Evolutionary conservation across 257 asterid genomes (phyloP), one percentile per base, ranked within the genome.

Genomic region (Capsicum baccatum): DNA sequence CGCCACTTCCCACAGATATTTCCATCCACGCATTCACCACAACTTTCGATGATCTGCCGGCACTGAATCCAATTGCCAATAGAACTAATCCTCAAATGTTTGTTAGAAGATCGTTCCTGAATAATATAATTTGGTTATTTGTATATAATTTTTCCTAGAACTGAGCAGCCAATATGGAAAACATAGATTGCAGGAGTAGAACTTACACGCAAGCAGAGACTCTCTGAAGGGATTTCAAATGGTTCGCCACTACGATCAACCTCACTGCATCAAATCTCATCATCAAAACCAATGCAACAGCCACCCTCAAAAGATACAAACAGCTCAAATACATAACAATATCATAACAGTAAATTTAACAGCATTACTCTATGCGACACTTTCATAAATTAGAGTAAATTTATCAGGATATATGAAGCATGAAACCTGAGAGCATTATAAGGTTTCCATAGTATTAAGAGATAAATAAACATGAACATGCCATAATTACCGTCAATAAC

Each of bases 21-120:
- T 86, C 92, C 97, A 83, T 96, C 97, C 84, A 62, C 86, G 79
- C 85, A 92, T 83, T 90, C 90, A 66, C 92, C 93, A 73, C 82
- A 63, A 64, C 97, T 94, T 73, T 85, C 89, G 15, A 92, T 85
- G 83, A 87, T 87, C 90, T 87, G 97, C 70, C 86, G 94, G 83
- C 98, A 96, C 81, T 96, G 98, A 83, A 96, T 86, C 99, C 99
- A 96, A 86, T 94, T 93, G 81, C 97, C 97, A 84, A 92, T 90
- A 81, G 95, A 85, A 86, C 90, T 88, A 84, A 80, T 83, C 87
- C 80, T 87, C 33, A 68, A 69, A 62, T 87, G 81, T 83, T 88
- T 84, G 80, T 68, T 82, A 79, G 90, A 57, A 79, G 84, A 84
- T 83, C 11, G 55, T 70, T 85, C 92, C 97, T 91, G 87, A 84